Conservation (phyloP, 1,139 yeast species). For the Debaryomycetaceae sp. region DNA sequence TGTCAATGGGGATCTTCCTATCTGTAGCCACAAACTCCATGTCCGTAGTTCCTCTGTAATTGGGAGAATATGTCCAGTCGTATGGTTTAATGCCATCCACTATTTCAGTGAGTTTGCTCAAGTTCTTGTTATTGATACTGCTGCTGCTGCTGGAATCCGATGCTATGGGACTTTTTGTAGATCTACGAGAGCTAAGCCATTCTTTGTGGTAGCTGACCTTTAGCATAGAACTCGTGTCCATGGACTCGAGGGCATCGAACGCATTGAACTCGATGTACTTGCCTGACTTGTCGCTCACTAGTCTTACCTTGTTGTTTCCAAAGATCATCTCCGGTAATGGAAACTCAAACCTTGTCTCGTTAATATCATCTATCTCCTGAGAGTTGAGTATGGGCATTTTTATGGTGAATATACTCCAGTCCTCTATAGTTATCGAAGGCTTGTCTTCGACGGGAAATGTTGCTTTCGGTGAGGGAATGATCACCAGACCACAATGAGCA, state of each 20-base stretch:
- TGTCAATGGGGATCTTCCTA: constrained; percentile 60
- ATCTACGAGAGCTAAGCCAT: constrained; percentile 71
- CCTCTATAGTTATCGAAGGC: constrained; percentile 63
- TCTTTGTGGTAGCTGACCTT: constrained; percentile 84
- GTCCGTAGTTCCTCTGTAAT: constrained; percentile 60
- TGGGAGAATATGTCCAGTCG: constrained; percentile 94
- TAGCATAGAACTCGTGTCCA: constrained; percentile 40
- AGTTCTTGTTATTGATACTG: constrained; percentile 28
- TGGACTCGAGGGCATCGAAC: constrained; percentile 72
- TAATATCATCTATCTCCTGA: constrained; percentile 68
- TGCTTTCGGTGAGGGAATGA: constrained; percentile 71
- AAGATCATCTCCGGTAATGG: constrained; percentile 98
- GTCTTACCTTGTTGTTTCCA: constrained; percentile 74
- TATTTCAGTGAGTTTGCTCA: constrained; percentile 38
- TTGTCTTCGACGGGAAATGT: constrained; percentile 57
- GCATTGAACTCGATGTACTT: constrained; percentile 68
- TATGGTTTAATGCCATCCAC: constrained; percentile 58
- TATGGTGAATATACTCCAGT: constrained; percentile 74
- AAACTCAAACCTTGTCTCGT: constrained; percentile 57
- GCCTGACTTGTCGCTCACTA: constrained; percentile 39
- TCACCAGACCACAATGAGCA: constrained; percentile 63
- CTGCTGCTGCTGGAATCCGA: constrained; percentile 27
- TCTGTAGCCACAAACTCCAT: constrained; percentile 19
- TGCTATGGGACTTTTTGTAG: constrained; percentile 17
- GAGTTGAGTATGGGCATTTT: constrained; percentile 78